Conservation (phyloP, 2,329 filamentous ascomycete genomes). For the Volutella citrinella region DNA sequence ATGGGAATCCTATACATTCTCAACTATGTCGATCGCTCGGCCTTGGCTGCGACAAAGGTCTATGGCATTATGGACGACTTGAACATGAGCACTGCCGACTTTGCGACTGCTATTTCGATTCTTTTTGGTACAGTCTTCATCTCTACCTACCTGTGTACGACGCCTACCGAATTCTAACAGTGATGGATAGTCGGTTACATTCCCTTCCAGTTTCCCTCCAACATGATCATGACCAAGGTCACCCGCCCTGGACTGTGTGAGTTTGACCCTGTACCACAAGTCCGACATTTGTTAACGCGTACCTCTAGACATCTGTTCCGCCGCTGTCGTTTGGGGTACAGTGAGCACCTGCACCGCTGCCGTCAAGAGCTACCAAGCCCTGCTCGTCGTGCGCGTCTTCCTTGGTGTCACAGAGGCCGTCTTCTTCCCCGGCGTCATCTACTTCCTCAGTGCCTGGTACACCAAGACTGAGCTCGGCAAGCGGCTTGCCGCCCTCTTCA, state of each 20-base stretch:
- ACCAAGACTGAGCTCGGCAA: slow-evolving; percentile 35
- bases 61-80: slow-evolving; percentile 38
- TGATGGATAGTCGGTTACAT: slow-evolving; percentile 41
- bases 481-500: slow-evolving; percentile 34
- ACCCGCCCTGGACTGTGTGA: slow-evolving; percentile 41
- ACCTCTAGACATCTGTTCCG: slow-evolving; percentile 22
- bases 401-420: slow-evolving; percentile 36
- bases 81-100: slow-evolving; percentile 32
- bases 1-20: slow-evolving; percentile 37
- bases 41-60: slow-evolving; percentile 36
- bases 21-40: slow-evolving; percentile 38
- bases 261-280: no score
- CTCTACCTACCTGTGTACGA: no score
- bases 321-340: slow-evolving; percentile 41
- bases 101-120: slow-evolving; percentile 40
- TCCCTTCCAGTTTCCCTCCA: slow-evolving; percentile 46
- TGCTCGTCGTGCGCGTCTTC: slow-evolving; percentile 34
- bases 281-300: no score
- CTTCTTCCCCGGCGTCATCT: slow-evolving; percentile 39
- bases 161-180: no score
- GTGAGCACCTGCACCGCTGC: slow-evolving; percentile 39
- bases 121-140: slow-evolving; percentile 30
- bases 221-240: slow-evolving; percentile 46
- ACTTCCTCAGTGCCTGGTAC: slow-evolving; percentile 41
- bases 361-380: slow-evolving; percentile 29